A percentile compares a stretch with the other conserved stretches of the same genome.
Evolutionary conservation across 768 basidiomycete species (phyloP).

Genomic region (Leccinum arenicola): DNA sequence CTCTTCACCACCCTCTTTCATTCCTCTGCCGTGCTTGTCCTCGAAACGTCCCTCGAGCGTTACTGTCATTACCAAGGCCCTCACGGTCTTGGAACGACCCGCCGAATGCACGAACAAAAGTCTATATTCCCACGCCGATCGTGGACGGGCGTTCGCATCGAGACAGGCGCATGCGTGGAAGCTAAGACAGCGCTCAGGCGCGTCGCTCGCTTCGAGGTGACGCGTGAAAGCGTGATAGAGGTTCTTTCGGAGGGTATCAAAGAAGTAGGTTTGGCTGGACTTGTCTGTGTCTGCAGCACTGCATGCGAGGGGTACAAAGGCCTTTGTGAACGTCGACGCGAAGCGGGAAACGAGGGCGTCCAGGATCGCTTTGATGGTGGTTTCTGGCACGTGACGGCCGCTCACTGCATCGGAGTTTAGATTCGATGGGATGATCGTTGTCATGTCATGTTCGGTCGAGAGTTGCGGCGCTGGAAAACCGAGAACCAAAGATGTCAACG

Average conservation of each 20-base stretch:
- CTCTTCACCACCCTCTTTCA: not conserved
- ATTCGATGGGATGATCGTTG: not conserved
- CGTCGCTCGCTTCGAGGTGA: slow-evolving; percentile 1
- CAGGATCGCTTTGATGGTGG: not conserved
- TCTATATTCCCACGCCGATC: slow-evolving; percentile 8
- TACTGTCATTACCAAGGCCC: slow-evolving; percentile 8
- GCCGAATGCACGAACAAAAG: slow-evolving; percentile 2
- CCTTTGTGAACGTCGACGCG: not conserved
- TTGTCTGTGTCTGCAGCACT: not conserved
- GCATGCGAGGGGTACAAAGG: not conserved
- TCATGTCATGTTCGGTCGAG: not conserved
- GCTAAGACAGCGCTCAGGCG: not conserved
- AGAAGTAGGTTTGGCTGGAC: not conserved
- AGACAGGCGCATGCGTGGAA: not conserved
- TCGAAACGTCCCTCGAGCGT: slow-evolving; percentile 5
- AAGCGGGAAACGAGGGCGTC: slow-evolving; percentile 6
- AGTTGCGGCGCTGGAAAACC: not conserved
- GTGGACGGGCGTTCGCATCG: not conserved
- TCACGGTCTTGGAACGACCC: not conserved
- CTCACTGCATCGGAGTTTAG: not conserved
- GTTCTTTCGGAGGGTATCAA: slow-evolving; percentile 5
- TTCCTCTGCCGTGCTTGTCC: not conserved
- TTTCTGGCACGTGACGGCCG: not conserved
- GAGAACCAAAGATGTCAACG: not conserved
- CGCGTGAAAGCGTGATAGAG: slow-evolving; percentile 2